Conservation (phyloP, 495 filamentous ascomycete genomes). For the Aspergillus mulundensis region DNA sequence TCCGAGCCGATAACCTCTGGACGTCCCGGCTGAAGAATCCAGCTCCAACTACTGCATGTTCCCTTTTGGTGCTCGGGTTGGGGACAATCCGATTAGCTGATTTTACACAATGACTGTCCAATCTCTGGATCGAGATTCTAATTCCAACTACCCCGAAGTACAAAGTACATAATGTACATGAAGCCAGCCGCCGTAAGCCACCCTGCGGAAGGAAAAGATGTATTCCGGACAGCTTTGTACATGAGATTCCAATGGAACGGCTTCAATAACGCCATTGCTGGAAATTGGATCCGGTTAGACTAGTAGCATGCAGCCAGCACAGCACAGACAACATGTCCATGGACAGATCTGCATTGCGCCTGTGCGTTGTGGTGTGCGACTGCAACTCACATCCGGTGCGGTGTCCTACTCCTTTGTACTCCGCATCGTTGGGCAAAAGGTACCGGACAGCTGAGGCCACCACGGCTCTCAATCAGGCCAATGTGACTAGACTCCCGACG, state of each 20-base stretch:
- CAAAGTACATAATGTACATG: background rate
- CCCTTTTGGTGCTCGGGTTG: background rate
- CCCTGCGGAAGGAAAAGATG: background rate
- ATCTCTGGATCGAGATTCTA: background rate
- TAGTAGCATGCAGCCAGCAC: background rate
- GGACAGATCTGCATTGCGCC: conserved; percentile 5
- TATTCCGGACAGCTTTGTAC: background rate
- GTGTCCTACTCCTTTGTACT: background rate
- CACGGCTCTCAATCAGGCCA: background rate
- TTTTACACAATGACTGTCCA: background rate
- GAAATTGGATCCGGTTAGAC: background rate
- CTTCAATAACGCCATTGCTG: conserved; percentile 1
- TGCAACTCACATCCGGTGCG: background rate
- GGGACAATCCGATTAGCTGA: background rate
- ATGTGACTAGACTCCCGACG: background rate
- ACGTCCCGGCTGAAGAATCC: background rate
- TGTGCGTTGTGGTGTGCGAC: conserved; percentile 7
- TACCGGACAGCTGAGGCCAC: background rate
- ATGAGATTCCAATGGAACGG: background rate
- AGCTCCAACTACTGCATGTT: background rate
- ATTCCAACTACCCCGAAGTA: background rate
- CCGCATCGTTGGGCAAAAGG: background rate
- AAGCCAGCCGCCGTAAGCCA: background rate
- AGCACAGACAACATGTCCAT: conserved; percentile 10
- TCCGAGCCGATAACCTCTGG: background rate